phyloP scores from a whole-genome alignment of 345 rosid species.

The Lagerstroemia speciosa region DNA sequence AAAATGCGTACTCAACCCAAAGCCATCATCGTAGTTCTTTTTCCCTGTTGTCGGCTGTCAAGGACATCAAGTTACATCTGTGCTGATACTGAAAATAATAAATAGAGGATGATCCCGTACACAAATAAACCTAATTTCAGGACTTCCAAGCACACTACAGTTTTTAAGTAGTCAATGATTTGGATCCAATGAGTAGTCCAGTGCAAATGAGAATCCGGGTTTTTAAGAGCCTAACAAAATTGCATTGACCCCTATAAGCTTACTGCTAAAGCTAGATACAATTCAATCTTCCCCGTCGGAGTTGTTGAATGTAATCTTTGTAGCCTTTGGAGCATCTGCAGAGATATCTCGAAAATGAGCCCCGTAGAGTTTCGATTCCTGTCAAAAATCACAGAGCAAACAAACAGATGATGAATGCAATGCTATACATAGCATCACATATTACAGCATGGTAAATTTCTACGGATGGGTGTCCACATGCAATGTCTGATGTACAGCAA shows the following conservation, averaged over 20 bases:
- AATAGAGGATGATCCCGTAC: no score
- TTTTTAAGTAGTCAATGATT: no score
- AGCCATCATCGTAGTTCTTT: no score
- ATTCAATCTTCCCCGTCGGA: constrained; percentile 69
- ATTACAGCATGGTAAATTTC: no score
- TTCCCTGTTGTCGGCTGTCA: no score
- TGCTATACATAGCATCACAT: no score
- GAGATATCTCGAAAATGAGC: constrained; percentile 85
- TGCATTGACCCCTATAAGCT: constrained; percentile 2
- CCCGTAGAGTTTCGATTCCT: constrained; percentile 96
- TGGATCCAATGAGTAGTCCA: not conserved
- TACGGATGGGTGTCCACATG: no score
- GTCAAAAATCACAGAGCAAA: constrained; percentile 7
- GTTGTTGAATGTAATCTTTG: constrained; percentile 52
- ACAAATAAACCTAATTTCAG: no score
- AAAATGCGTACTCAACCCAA: no score
- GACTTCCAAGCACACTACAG: no score
- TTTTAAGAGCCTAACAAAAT: not conserved
- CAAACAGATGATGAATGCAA: not conserved
- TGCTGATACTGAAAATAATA: no score
- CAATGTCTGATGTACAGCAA: not conserved
- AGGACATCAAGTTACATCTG: no score
- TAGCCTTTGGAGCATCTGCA: constrained; percentile 87
- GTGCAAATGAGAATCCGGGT: not conserved
- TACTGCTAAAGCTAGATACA: not conserved